These are phyloP conservation scores for Naumovozyma dairenensis DNA, from an alignment of 805 yeast genomes.

Conservation along the genomic window DNA sequence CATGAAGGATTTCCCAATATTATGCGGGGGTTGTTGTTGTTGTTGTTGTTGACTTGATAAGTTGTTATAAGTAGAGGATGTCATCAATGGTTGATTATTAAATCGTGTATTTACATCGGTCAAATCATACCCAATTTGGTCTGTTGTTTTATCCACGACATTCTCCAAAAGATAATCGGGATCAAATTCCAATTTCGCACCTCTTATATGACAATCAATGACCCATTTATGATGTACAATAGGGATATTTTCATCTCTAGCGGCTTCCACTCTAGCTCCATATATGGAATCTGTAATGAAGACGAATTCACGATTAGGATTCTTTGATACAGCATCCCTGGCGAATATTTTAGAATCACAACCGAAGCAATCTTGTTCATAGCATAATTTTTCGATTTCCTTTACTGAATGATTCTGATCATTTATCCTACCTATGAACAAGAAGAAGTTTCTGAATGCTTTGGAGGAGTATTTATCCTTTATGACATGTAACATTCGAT, in stretches of 20 bases:
- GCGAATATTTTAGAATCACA: slow-evolving; percentile 13
- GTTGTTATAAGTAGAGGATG: no score
- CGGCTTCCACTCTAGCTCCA: slow-evolving; percentile 29
- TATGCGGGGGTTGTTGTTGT: no score
- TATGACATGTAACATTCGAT: slow-evolving; percentile 11
- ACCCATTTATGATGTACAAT: slow-evolving; percentile 39
- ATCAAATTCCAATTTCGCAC: slow-evolving; percentile 32
- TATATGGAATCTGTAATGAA: slow-evolving; percentile 23
- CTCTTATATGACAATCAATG: slow-evolving; percentile 31
- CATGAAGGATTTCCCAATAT: slow-evolving; percentile 1
- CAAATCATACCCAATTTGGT: slow-evolving; percentile 29
- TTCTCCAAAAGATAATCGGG: slow-evolving; percentile 25
- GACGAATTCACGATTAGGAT: slow-evolving; percentile 7
- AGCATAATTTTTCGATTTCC: slow-evolving; percentile 12
- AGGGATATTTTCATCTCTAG: slow-evolving; percentile 32
- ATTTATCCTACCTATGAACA: slow-evolving; percentile 25
- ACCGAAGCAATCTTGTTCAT: slow-evolving; percentile 8
- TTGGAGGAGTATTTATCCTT: slow-evolving; percentile 10
- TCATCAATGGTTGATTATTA: no score
- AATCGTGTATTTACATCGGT: no score
- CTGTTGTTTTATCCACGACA: slow-evolving; percentile 11
- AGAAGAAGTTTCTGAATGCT: slow-evolving; percentile 18
- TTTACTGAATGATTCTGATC: background rate
- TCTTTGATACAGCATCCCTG: slow-evolving; percentile 8
- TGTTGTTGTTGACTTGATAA: no score